Evolutionary conservation across 176 grass and related monocot species (phyloP).

Genomic region (Eremochloa ophiuroides): DNA sequence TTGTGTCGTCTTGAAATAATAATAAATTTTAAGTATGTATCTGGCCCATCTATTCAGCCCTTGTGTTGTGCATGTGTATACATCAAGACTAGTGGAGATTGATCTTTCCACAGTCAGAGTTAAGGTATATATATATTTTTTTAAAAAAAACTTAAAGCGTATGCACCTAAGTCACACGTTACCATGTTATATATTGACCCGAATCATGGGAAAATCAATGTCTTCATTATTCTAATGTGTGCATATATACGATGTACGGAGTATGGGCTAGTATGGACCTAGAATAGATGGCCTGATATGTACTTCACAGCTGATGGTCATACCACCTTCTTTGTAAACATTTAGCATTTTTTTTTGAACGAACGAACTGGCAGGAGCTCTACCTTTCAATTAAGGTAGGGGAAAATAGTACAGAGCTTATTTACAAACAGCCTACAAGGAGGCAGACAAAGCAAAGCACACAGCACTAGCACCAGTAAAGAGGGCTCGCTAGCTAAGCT

Average conservation of each 20-base stretch:
- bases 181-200: not conserved
- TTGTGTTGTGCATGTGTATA: not conserved
- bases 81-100: not conserved
- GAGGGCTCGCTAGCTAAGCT: too few species aligned
- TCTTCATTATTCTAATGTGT: not conserved
- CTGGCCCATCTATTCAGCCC: not conserved
- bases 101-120: not conserved
- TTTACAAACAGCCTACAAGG: too few species aligned
- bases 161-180: not conserved
- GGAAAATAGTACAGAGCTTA: too few species aligned
- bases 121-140: too few species aligned
- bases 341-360: too few species aligned
- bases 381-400: too few species aligned
- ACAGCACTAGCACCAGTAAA: too few species aligned
- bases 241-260: not conserved
- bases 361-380: too few species aligned
- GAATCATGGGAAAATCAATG: not conserved
- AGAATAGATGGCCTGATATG: not conserved
- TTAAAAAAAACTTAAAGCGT: not conserved
- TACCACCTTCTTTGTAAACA: conserved; percentile 1
- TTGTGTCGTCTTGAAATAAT: not conserved
- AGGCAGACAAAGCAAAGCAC: too few species aligned
- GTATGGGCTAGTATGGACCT: not conserved
- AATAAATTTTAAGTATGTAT: not conserved
- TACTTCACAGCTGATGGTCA: not conserved